Percentiles rank a stretch among this genome's conserved stretches.
These are phyloP conservation scores for Fusarium lateritium DNA, from an alignment of 2,329 filamentous ascomycete species.

Conservation along the genomic window DNA sequence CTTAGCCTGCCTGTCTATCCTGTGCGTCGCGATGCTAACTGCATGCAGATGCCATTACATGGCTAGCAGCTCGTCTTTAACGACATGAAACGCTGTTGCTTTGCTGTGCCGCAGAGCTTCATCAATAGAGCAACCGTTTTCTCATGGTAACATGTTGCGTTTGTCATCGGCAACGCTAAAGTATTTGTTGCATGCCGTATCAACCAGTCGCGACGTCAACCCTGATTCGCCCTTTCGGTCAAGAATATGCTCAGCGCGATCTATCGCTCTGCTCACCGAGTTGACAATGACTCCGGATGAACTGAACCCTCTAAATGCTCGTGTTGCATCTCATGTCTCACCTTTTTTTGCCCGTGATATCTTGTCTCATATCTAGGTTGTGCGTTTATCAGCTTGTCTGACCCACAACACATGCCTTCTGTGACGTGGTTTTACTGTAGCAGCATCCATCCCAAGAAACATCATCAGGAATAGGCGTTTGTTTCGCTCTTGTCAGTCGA, in stretches of 20 bases:
- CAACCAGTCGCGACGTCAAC: slow-evolving; percentile 1
- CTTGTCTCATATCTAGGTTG: slow-evolving; percentile 35
- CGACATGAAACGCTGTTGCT: slow-evolving; percentile 39
- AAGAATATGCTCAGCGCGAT: slow-evolving; percentile 12
- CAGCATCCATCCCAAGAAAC: slow-evolving; percentile 24
- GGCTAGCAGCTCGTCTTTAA: slow-evolving; percentile 39
- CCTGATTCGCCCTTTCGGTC: slow-evolving; percentile 18
- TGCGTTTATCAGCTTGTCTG: slow-evolving; percentile 32
- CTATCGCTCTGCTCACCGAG: slow-evolving; percentile 25
- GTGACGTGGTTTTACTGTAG: slow-evolving; percentile 30
- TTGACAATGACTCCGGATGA: slow-evolving; percentile 11
- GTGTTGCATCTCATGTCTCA: slow-evolving; percentile 38
- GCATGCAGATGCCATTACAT: slow-evolving; percentile 41
- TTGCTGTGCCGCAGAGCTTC: slow-evolving; percentile 29
- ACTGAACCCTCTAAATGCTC: slow-evolving; percentile 21
- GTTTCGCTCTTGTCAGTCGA: slow-evolving; percentile 5
- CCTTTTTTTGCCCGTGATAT: slow-evolving; percentile 39
- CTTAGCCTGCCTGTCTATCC: slow-evolving; percentile 12
- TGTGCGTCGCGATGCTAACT: slow-evolving; percentile 42
- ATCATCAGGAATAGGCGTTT: slow-evolving; percentile 1
- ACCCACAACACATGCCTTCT: slow-evolving; percentile 38
- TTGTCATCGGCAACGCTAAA: not conserved
- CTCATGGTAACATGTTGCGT: not conserved
- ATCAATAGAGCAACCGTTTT: slow-evolving; percentile 6
- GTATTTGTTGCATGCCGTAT: slow-evolving; percentile 1